These are phyloP conservation scores for Amaranthus tricolor DNA, from an alignment of 179 eudicot genomes.

Conservation along the genomic window DNA sequence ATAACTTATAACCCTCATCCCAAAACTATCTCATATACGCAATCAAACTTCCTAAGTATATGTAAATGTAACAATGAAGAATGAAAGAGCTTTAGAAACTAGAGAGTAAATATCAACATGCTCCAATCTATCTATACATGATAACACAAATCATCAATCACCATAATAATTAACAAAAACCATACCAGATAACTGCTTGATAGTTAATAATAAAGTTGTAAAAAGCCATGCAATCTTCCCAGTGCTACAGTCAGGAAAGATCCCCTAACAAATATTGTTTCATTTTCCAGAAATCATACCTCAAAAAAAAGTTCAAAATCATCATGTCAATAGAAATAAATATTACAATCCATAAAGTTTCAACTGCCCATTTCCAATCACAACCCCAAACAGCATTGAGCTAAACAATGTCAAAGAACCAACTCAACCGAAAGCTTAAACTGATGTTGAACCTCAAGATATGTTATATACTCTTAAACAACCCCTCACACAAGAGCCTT, in stretches of 20 bases:
- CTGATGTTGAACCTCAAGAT: no score
- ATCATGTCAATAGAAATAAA: neutral
- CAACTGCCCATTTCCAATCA: neutral
- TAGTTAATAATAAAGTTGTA: neutral
- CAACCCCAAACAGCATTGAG: no score
- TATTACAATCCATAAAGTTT: neutral
- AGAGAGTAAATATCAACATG: neutral
- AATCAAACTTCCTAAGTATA: neutral
- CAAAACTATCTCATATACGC: neutral
- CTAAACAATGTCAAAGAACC: no score
- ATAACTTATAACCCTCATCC: neutral
- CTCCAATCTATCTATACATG: neutral
- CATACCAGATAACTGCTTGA: neutral
- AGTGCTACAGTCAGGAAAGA: neutral
- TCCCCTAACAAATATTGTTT: neutral
- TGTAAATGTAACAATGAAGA: neutral
- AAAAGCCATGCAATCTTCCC: neutral
- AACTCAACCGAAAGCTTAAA: no score
- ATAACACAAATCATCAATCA: neutral
- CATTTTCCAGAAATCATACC: neutral
- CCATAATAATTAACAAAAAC: neutral
- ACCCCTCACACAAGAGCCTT: no score
- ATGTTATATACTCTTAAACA: no score
- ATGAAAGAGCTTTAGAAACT: neutral
- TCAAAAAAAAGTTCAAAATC: neutral